Base-by-base conservation (phyloP, 2,329 filamentous ascomycete genomes). In the Aspergillus niger region DNA sequence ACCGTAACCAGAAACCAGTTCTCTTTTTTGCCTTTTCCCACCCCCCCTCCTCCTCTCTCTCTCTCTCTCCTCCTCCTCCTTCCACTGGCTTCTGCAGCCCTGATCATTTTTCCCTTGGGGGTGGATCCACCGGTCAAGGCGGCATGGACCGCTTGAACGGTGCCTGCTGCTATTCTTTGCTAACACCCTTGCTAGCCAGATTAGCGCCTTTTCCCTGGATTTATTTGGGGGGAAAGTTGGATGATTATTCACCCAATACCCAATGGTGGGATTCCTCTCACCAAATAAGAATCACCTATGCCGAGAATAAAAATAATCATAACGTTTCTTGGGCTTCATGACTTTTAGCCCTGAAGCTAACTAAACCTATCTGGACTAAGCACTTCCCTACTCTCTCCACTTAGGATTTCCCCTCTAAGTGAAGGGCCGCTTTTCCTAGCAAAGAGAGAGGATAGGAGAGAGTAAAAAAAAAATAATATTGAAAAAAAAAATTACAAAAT, bases 81-180 rank as follows among this genome's bases (percentile, higher is more conserved):
- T 51, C 28, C 30, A 49, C 56, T 55, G 41, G 39, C 24, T 55
- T 51, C 50, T 58, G 58, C 49, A 61, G 55, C 49, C 50, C 36
- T 53, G 50, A 63, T 58, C 55, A 53, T 58, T 61, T 60, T 52
- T 58, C 57, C 52, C 59, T 15, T 36, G 32, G 36, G 30, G 50
- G 53, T 49, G 47, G 55, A 63, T 61, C 66, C 66, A 67, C 66
- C 58, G 48, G 54, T 63, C 59, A 56, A 57, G 64, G 62, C 65
- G 64, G 65, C 64, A 63, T 66, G 64, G 60, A 58, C 65, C 63
- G 63, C 55, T 55, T 55, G 55, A 68, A 67, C 56, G 57, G 57
- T 59, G 63, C 58, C 58, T 60, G 60, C 63, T 63, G 55, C 52
- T 62, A 55, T 59, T 51, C 41, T 56, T 53, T 48, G 39, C 58